These are phyloP conservation scores for Fusarium gaditjirri DNA, from an alignment of 2,329 filamentous ascomycete species.

Conservation along the genomic window DNA sequence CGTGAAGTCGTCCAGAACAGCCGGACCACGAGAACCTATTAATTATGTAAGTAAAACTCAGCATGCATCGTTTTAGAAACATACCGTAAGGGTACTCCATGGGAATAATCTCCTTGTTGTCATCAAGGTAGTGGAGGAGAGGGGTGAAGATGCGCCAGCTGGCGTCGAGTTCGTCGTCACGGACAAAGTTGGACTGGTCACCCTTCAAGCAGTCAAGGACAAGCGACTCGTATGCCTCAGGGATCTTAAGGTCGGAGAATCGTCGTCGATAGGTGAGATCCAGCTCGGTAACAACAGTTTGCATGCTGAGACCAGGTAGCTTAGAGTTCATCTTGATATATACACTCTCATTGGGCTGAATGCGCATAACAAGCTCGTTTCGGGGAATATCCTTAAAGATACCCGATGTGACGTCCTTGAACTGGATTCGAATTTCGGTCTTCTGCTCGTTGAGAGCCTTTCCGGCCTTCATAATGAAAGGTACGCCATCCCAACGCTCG, in stretches of 20 bases:
- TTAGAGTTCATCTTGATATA: conserved; percentile 99
- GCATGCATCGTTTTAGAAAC: background rate
- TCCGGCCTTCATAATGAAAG: conserved; percentile 99
- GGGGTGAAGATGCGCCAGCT: conserved; percentile 99
- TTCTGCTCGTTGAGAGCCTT: conserved; percentile 99
- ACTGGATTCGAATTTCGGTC: conserved; percentile 98
- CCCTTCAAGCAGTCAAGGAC: conserved; percentile 98
- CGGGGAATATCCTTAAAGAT: conserved; percentile 99
- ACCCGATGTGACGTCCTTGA: conserved; percentile 98
- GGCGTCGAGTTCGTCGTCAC: conserved; percentile 95
- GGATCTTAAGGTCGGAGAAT: conserved; percentile 99
- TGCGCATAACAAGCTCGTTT: conserved; percentile 98
- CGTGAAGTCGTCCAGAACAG: conserved; percentile 97
- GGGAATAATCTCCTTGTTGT: conserved; percentile 98
- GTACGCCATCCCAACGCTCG: conserved; percentile 98
- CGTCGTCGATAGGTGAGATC: conserved; percentile 97
- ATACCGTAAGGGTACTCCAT: conserved; percentile 99
- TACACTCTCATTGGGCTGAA: conserved; percentile 98
- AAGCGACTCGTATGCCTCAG: conserved; percentile 97
- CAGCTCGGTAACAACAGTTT: conserved; percentile 98
- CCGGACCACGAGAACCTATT: conserved; percentile 92
- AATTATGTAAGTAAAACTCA: background rate
- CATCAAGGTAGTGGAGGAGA: conserved; percentile 95
- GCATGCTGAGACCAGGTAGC: conserved; percentile 97
- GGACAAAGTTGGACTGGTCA: conserved; percentile 99